phyloP scores from a whole-genome alignment of 2,329 filamentous ascomycete genomes.

The Dactylellina leptospora region DNA sequence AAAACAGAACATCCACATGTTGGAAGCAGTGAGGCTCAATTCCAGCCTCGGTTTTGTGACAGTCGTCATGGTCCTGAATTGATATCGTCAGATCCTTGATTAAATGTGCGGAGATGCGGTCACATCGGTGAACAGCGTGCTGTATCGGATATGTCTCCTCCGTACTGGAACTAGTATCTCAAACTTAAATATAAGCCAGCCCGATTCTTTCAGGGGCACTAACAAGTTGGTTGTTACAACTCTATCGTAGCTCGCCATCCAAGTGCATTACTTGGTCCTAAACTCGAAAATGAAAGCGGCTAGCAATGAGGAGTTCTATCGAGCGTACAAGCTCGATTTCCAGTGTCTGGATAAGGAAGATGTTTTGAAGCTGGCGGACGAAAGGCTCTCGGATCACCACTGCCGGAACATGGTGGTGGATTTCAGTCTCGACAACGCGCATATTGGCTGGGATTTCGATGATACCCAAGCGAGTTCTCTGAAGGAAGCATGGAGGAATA shows the following conservation, averaged over 20 bases:
- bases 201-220: too few species aligned
- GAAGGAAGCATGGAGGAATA: slow-evolving; percentile 35
- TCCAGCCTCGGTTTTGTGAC: slow-evolving; percentile 7
- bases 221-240: too few species aligned
- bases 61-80: too few species aligned
- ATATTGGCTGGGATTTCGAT: slow-evolving; percentile 38
- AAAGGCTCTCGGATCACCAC: slow-evolving; percentile 31
- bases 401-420: slow-evolving; percentile 48
- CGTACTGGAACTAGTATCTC: too few species aligned
- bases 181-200: too few species aligned
- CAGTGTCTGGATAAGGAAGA: slow-evolving; percentile 31
- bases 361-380: slow-evolving; percentile 29
- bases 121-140: too few species aligned
- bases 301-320: slow-evolving; percentile 20
- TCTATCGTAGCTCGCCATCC: background rate
- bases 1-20: too few species aligned
- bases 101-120: too few species aligned
- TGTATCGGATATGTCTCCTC: too few species aligned
- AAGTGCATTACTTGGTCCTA: background rate
- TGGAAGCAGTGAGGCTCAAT: slow-evolving; percentile 1
- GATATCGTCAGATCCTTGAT: too few species aligned
- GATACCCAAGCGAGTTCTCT: slow-evolving; percentile 12
- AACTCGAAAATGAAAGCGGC: background rate
- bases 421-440: slow-evolving; percentile 40
- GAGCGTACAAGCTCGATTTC: slow-evolving; percentile 31